Evolutionary conservation across 1,284 basidiomycete species (phyloP), one percentile per base, ranked within the genome.

Genomic region (Ceratobasidium sp.): DNA sequence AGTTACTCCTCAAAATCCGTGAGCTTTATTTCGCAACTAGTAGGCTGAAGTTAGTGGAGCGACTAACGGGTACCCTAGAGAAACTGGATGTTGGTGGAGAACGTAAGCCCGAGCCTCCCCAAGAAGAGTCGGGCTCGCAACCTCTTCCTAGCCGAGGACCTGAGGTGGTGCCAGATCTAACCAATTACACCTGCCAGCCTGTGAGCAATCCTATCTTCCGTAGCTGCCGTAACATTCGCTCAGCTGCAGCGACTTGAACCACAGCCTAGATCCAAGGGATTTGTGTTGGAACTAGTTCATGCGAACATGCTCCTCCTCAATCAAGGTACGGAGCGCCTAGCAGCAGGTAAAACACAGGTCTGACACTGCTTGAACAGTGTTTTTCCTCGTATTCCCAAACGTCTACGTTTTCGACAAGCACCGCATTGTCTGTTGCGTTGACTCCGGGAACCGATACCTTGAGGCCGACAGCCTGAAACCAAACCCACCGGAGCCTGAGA

Each of bases 341-440:
- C 51, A 27, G 22, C 24, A 8, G 8, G 27, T 53, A 27, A 16
- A 9, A 1, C 31, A 34, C 56, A n/a, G n/a, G n/a, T 11, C 31
- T 34, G 14, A 34, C 31, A 9, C 22, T 13, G 16, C n/a, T n/a
- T 48, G 6, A 13, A 19, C 46, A 72, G 69, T 24, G 1, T 72
- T 53, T 22, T 72, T 72, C 48, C 39, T 72, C 13, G 58, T 51
- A 2, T 72, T 62, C 37, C 69, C 69, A 19, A 48, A 19, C 22
- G 34, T 72, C 19, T 72, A 72, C 34, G 41, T 58, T 16, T 72
- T 62, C 27, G 69, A 72, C 11, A 5, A 49, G 34, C 46, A 72
- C 41, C 58, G 59, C 13, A 72, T 72, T 34, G 46, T 72, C 16
- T 72, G 69, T 22, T 11, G 69, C 2, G 24, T 72, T 9, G 46